Conservation (phyloP, 495 filamentous ascomycete genomes). For the Podospora australis region DNA sequence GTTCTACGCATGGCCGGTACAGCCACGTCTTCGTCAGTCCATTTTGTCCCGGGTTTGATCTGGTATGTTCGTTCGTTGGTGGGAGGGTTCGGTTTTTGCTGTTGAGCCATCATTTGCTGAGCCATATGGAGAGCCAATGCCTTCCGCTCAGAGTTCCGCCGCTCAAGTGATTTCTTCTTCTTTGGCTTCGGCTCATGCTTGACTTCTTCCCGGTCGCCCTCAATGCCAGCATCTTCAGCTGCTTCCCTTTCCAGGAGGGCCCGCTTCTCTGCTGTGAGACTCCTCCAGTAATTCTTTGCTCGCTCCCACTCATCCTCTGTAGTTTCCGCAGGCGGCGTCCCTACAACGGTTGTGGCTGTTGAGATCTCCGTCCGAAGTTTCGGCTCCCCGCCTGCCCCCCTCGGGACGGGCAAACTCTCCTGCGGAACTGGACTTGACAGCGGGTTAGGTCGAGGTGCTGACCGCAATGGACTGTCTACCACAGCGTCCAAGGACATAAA, state of each 20-base stretch:
- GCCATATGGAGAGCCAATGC: constrained; percentile 22
- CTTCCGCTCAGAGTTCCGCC: constrained; percentile 24
- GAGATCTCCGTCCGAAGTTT: constrained; percentile 8
- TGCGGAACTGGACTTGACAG: not conserved
- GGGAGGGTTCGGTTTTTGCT: constrained; percentile 5
- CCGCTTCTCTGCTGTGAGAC: constrained; percentile 51
- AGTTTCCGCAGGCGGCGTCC: constrained; percentile 6
- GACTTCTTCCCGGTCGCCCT: constrained; percentile 36
- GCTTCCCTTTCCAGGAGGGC: constrained; percentile 52
- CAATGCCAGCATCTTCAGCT: constrained; percentile 39
- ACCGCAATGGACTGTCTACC: constrained; percentile 51
- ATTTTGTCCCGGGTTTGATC: constrained; percentile 38
- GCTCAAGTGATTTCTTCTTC: constrained; percentile 35
- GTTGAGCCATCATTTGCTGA: constrained; percentile 21
- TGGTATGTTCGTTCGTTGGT: constrained; percentile 30
- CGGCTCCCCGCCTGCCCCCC: not conserved
- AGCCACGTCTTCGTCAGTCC: constrained; percentile 11
- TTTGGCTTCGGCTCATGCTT: constrained; percentile 26
- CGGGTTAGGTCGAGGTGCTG: constrained; percentile 3
- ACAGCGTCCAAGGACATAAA: constrained; percentile 84
- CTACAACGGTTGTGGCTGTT: constrained; percentile 11
- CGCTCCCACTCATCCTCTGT: constrained; percentile 51
- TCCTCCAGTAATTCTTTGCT: constrained; percentile 58
- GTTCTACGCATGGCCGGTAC: constrained; percentile 22
- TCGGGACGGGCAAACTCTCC: not conserved